Conservation (phyloP, 495 filamentous ascomycete genomes). For the Neurospora sp. region DNA sequence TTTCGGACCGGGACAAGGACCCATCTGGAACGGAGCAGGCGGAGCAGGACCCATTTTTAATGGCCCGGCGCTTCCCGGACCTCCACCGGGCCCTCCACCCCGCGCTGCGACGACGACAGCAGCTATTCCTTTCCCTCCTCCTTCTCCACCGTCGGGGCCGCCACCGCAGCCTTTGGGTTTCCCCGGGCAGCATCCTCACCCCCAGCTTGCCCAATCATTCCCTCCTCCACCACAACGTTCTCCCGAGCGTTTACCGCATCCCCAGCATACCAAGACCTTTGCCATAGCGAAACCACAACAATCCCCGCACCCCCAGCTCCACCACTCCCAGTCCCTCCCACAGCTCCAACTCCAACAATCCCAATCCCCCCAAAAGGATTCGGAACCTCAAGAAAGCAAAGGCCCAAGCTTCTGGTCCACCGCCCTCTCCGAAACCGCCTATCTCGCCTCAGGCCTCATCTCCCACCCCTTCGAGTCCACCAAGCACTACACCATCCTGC, state of each 20-base stretch:
- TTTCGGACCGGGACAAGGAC: not conserved
- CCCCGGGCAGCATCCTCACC: not conserved
- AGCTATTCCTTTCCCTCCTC: not conserved
- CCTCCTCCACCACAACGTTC: not conserved
- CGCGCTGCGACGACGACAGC: not conserved
- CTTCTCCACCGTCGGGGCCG: not conserved
- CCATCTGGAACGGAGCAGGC: not conserved
- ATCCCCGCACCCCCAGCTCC: not conserved
- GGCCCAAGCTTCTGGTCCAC: slow-evolving; percentile 24
- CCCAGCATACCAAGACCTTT: not conserved
- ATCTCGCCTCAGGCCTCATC: slow-evolving; percentile 56
- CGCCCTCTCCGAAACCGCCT: slow-evolving; percentile 45
- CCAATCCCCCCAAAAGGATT: not conserved
- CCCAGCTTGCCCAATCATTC: not conserved
- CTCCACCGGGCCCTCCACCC: not conserved
- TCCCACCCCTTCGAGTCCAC: slow-evolving; percentile 53
- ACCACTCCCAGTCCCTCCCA: not conserved
- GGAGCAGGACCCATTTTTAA: not conserved
- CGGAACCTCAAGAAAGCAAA: not conserved
- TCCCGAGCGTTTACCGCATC: not conserved
- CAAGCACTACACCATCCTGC: slow-evolving; percentile 56
- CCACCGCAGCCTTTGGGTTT: not conserved
- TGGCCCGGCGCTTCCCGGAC: not conserved
- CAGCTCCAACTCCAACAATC: not conserved
- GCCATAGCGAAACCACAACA: not conserved